These are phyloP conservation scores for Pythium monospermum DNA, from an alignment of 352 stramenopile genomes.

Conservation along the genomic window DNA sequence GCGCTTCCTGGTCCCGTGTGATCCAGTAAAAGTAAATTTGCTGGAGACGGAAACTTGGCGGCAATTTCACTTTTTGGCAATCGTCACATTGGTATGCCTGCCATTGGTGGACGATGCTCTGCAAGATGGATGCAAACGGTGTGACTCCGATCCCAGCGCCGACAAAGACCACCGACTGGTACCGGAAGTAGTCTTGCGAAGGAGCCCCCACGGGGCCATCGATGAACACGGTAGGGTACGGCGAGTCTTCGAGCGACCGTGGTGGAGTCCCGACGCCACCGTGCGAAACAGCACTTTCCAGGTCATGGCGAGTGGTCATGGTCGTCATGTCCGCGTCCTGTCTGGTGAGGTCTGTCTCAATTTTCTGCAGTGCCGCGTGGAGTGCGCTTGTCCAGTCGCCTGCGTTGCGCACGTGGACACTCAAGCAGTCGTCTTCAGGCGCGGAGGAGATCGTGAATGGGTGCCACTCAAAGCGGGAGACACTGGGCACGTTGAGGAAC, in stretches of 20 bases:
- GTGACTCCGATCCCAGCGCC: constrained; percentile 78
- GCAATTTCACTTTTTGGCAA: constrained; percentile 67
- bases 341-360: no score
- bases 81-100: constrained; percentile 71
- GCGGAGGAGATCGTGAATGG: constrained; percentile 90
- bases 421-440: constrained; percentile 77
- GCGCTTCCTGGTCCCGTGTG: constrained; percentile 67
- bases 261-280: no score
- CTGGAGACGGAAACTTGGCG: constrained; percentile 67
- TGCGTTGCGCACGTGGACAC: constrained; percentile 68
- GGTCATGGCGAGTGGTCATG: no score
- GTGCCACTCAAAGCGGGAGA: constrained; percentile 86
- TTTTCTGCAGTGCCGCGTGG: constrained; percentile 49
- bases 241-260: no score
- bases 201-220: constrained; percentile 71
- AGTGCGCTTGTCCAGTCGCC: constrained; percentile 74
- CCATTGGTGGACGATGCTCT: constrained; percentile 69
- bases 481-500: constrained; percentile 81
- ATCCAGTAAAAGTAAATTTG: constrained; percentile 89
- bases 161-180: constrained; percentile 73
- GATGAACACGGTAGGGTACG: constrained; percentile 70
- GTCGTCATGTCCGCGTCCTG: no score
- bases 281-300: no score
- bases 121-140: constrained; percentile 77
- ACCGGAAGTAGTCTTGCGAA: constrained; percentile 71